Percentiles rank a stretch among this genome's conserved stretches.
phyloP scores from a whole-genome alignment of 2,329 filamentous ascomycete species.

The Alternaria novae-zelandiae region DNA sequence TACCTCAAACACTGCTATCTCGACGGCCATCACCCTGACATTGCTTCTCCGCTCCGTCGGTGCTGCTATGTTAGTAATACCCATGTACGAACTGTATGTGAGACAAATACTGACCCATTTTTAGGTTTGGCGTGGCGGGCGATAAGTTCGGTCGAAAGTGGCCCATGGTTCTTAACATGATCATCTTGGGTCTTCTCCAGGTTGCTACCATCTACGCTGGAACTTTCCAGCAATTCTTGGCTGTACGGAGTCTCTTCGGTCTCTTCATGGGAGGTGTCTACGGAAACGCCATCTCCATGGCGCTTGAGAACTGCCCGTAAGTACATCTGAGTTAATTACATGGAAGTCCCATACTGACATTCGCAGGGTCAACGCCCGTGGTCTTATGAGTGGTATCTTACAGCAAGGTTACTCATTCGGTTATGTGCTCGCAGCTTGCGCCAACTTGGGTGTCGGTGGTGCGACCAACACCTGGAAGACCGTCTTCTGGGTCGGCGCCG shows the following conservation, averaged over 20 bases:
- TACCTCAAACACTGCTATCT: conserved; percentile 70
- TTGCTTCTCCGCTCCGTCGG: conserved; percentile 77
- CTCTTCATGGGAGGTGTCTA: conserved; percentile 84
- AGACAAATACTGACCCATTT: neutral
- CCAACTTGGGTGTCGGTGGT: conserved; percentile 75
- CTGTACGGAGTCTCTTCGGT: conserved; percentile 74
- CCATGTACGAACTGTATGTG: neutral
- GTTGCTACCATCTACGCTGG: conserved; percentile 78
- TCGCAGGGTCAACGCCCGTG: conserved; percentile 64
- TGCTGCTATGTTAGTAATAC: conserved; percentile 59
- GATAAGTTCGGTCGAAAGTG: conserved; percentile 84
- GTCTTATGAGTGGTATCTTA: conserved; percentile 80
- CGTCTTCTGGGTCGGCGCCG: conserved; percentile 75
- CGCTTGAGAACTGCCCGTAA: conserved; percentile 73
- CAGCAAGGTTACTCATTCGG: conserved; percentile 84
- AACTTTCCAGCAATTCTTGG: conserved; percentile 77
- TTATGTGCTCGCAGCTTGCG: conserved; percentile 78
- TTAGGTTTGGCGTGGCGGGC: conserved; percentile 72
- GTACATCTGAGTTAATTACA: conserved; percentile 31
- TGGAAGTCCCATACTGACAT: conserved; percentile 29
- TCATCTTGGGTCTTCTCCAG: conserved; percentile 72
- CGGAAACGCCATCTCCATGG: conserved; percentile 79
- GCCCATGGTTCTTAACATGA: conserved; percentile 83
- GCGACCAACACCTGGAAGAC: conserved; percentile 72
- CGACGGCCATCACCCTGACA: conserved; percentile 77